Evolutionary conservation across 2,329 filamentous ascomycete species (phyloP).

Genomic region (Erysiphe pulchra): DNA sequence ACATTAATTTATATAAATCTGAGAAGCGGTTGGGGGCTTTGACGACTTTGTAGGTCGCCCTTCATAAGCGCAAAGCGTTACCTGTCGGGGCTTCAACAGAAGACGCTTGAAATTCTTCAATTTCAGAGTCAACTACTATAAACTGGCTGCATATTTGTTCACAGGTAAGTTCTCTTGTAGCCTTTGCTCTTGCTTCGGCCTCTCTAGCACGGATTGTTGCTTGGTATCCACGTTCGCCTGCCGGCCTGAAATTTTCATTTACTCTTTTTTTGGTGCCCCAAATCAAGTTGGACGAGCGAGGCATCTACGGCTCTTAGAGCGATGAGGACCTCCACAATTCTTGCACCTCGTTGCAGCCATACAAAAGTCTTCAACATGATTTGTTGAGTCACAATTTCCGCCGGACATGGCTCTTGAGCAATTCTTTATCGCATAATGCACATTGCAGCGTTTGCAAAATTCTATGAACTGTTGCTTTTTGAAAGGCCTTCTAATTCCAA

Average conservation of each 20-base stretch:
- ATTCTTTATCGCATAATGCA: not conserved
- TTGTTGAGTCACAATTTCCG: not conserved
- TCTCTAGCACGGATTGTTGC: too few relatives aligned
- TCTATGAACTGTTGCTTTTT: not conserved
- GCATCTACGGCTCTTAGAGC: not conserved
- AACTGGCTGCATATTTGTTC: too few relatives aligned
- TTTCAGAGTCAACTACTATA: too few relatives aligned
- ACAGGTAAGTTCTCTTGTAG: too few relatives aligned
- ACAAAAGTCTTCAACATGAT: not conserved
- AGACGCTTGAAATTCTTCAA: too few relatives aligned
- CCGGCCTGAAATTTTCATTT: not conserved
- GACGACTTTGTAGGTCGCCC: too few relatives aligned
- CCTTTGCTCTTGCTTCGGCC: too few relatives aligned
- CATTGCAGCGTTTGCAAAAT: not conserved
- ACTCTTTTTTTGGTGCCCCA: not conserved
- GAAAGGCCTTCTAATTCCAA: not conserved
- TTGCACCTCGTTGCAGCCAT: not conserved
- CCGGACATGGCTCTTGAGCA: not conserved
- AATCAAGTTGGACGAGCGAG: not conserved
- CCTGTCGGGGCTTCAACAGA: too few relatives aligned
- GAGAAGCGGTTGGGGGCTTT: not conserved
- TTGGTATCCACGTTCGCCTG: not conserved
- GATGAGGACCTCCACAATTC: not conserved
- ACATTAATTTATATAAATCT: not conserved
- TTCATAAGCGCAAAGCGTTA: too few relatives aligned